Evolutionary conservation across 1,284 basidiomycete species (phyloP).

Genomic region (Boletus mariae): DNA sequence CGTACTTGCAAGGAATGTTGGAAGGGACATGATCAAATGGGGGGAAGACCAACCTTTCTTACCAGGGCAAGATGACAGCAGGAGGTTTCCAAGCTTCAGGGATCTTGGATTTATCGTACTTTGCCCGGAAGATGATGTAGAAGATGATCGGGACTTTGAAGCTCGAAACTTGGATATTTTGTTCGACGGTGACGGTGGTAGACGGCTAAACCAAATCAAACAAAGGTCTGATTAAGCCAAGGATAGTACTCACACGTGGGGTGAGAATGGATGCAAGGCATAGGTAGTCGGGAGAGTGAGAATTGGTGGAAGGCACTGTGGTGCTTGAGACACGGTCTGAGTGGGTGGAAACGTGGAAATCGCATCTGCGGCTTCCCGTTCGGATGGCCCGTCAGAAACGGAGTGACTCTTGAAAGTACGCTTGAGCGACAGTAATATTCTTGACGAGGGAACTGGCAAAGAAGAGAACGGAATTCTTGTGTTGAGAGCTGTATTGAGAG

Average conservation of each 20-base stretch:
- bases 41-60: conserved; percentile 67
- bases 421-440: conserved; percentile 25
- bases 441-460: conserved; percentile 16
- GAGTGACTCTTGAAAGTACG: conserved; percentile 16
- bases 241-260: conserved; percentile 17
- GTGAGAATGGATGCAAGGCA: conserved; percentile 16
- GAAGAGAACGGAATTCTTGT: conserved; percentile 32
- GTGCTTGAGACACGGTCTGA: neutral
- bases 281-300: conserved; percentile 13
- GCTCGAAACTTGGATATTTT: conserved; percentile 15
- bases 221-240: neutral
- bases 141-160: conserved; percentile 5
- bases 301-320: conserved; percentile 11
- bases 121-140: conserved; percentile 3
- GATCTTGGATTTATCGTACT: conserved; percentile 6
- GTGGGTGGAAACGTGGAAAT: neutral
- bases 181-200: conserved; percentile 17
- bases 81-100: conserved; percentile 76
- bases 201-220: conserved; percentile 14
- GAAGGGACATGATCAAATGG: neutral
- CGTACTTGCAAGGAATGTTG: conserved; percentile 53
- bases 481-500: conserved; percentile 45
- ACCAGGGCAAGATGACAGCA: conserved; percentile 91
- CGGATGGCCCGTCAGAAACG: neutral
- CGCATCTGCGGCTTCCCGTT: neutral